Base-by-base conservation (phyloP, 495 filamentous ascomycete species). In the Oidiodendron maius region DNA sequence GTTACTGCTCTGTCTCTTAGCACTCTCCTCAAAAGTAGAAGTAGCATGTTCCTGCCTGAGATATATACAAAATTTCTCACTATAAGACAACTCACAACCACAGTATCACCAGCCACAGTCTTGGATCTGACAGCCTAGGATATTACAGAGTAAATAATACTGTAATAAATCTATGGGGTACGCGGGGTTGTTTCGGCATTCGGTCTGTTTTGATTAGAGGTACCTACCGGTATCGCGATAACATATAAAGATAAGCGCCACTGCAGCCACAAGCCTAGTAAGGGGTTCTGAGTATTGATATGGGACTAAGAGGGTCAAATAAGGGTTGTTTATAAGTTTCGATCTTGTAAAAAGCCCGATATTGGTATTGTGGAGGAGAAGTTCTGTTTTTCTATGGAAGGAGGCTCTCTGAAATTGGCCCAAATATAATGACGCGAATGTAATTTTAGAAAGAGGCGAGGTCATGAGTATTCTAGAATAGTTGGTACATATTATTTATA, bases 151-250 rank as follows among this genome's bases (percentile, higher is more conserved):
- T 47, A 47, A 47, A 47, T 37, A 37, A 47, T 32, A 47, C 44
- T 20, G 44, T 47, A 47, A 47, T 47, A 38, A 47, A 37, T 47
- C 44, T 47, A 22, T 32, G 41, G 41, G 41, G 32, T 44, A 25
- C 22, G 41, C 41, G 44, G 44, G 38, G 44, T 47, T 36, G 44
- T 47, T 47, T 47, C 44, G 35, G 30, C 26, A 11, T 5, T 47
- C 30, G 44, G 44, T 21, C 44, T 39, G n/a, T 34, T 48, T 48
- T 40, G 45, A 48, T 48, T 40, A 20, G 45, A 48, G 25, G 44
- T 37, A 46, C 36, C 36, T 10, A 30, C 43, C 21, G 30, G 26
- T 32, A 24, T 47, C 24, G 30, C 26, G 25, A n/a, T n/a, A n/a
- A n/a, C n/a, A n/a, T n/a, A n/a, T 47, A 17, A 47, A 47, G 35